Conservation (phyloP, 225 moss, liverwort and hornwort species). For the Climacium dendroides region DNA sequence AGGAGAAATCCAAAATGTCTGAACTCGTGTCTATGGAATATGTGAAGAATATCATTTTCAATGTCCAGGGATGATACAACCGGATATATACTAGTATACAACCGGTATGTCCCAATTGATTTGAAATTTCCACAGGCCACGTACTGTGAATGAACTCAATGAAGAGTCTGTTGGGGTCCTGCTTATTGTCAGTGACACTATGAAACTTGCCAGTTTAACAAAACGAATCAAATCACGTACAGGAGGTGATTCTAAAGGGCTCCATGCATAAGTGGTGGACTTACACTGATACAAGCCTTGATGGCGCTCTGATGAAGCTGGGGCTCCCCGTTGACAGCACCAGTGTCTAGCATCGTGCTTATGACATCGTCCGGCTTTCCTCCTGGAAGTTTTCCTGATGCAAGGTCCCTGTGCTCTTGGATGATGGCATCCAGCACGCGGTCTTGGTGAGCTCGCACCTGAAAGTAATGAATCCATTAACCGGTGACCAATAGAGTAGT, state of each 20-base stretch:
- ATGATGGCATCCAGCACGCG: neutral
- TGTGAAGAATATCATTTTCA: neutral
- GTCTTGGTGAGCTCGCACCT: neutral
- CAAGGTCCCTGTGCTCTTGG: constrained; percentile 19
- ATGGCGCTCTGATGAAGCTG: constrained; percentile 16
- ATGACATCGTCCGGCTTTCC: constrained; percentile 25
- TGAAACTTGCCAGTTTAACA: too few species aligned
- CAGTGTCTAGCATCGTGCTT: constrained; percentile 12
- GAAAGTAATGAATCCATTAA: neutral
- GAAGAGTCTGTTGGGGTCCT: neutral
- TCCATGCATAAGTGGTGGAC: neutral
- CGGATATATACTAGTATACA: neutral
- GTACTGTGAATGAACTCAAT: too few species aligned
- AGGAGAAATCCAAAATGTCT: neutral
- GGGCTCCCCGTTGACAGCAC: constrained; percentile 1
- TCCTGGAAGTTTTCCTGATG: neutral
- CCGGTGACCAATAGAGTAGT: neutral
- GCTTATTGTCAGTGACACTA: neutral
- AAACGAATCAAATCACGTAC: neutral
- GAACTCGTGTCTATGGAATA: too few species aligned
- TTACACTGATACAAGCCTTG: constrained; percentile 25
- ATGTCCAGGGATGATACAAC: neutral
- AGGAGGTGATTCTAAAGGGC: too few species aligned
- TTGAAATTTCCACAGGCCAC: neutral
- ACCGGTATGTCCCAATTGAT: too few species aligned